Conservation (phyloP, 2,329 filamentous ascomycete species). For the Colletotrichum acutatum region DNA sequence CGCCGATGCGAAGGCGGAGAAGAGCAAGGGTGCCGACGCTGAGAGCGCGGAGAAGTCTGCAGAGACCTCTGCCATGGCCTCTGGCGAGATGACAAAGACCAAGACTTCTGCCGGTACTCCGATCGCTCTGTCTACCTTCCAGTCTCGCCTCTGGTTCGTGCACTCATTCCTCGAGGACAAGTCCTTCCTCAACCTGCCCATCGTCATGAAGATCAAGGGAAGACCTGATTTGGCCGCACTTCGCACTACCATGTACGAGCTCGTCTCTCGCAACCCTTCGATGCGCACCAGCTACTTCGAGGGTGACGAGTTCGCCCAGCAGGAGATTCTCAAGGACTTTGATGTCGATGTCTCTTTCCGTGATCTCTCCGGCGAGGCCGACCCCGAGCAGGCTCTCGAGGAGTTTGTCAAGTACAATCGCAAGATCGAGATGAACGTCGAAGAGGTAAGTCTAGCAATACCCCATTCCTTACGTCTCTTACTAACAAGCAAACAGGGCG, state of each 20-base stretch:
- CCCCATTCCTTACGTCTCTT: background rate
- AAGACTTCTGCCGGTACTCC: constrained; percentile 26
- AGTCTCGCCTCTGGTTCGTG: constrained; percentile 41
- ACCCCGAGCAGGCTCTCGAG: background rate
- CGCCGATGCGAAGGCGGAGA: constrained; percentile 32
- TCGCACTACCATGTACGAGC: constrained; percentile 36
- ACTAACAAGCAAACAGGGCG: background rate
- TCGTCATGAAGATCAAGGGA: constrained; percentile 40
- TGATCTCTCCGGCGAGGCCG: background rate
- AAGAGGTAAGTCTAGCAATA: background rate
- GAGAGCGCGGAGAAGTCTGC: constrained; percentile 26
- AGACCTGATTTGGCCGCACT: constrained; percentile 36
- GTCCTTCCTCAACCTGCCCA: constrained; percentile 40
- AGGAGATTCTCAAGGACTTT: background rate
- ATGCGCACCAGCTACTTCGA: constrained; percentile 7
- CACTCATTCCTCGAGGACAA: constrained; percentile 41
- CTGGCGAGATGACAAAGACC: constrained; percentile 36
- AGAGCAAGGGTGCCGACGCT: constrained; percentile 29
- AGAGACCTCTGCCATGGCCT: constrained; percentile 38
- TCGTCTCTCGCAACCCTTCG: constrained; percentile 38
- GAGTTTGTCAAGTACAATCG: background rate
- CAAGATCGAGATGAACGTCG: background rate
- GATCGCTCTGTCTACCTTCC: constrained; percentile 41
- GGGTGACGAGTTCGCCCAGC: background rate
- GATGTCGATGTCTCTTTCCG: background rate